Percentiles rank a stretch among this genome's conserved stretches.
These are phyloP conservation scores for Fomitopsis pinicola DNA, from an alignment of 1,284 basidiomycete genomes.

Conservation along the genomic window DNA sequence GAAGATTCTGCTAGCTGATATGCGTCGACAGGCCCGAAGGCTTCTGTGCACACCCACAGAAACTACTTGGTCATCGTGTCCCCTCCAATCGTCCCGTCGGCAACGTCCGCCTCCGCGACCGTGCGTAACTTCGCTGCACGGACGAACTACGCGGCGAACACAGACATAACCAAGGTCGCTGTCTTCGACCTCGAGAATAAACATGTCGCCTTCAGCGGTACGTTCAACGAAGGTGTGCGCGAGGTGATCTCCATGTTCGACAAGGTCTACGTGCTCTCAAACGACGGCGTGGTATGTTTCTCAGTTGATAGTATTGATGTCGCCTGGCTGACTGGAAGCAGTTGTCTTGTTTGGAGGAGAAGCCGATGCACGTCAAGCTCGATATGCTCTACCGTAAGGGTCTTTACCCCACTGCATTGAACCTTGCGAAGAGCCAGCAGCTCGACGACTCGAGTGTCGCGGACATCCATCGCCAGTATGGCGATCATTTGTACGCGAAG, in stretches of 20 bases:
- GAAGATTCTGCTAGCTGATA: constrained; percentile 3
- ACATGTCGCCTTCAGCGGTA: constrained; percentile 79
- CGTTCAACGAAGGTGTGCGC: constrained; percentile 76
- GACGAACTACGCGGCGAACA: constrained; percentile 36
- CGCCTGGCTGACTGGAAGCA: constrained; percentile 24
- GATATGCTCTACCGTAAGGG: constrained; percentile 79
- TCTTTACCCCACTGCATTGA: constrained; percentile 71
- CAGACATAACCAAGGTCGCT: constrained; percentile 82
- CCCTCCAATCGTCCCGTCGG: constrained; percentile 73
- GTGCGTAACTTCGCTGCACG: constrained; percentile 68
- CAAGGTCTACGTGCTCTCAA: constrained; percentile 71
- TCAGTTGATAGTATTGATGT: not conserved
- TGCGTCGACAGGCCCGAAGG: constrained; percentile 52
- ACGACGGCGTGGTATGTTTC: constrained; percentile 62
- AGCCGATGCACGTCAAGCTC: constrained; percentile 75
- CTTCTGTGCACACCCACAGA: constrained; percentile 64
- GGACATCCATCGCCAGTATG: constrained; percentile 87
- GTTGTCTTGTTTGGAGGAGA: constrained; percentile 74
- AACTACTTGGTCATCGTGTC: constrained; percentile 90
- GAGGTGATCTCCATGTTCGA: constrained; percentile 81
- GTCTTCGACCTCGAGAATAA: constrained; percentile 95
- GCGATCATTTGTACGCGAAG: constrained; percentile 89
- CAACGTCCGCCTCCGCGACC: constrained; percentile 66
- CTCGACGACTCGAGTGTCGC: constrained; percentile 72
- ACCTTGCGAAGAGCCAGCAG: constrained; percentile 73